These are phyloP conservation scores for Sclerotiophoma versabilis DNA, from an alignment of 2,329 filamentous ascomycete genomes.

Conservation along the genomic window DNA sequence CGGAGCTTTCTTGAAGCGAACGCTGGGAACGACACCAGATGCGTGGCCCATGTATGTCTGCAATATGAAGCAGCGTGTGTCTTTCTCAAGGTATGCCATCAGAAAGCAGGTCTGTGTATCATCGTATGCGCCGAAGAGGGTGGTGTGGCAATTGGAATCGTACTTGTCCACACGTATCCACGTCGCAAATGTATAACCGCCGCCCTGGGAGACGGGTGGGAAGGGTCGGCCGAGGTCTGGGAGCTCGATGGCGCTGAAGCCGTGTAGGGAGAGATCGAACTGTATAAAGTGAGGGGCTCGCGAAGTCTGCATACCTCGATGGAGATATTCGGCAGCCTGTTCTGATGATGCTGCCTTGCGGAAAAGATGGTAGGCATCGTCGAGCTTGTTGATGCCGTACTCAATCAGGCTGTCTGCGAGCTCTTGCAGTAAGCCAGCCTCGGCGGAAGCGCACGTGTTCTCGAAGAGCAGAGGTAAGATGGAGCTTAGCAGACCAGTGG, in stretches of 20 bases:
- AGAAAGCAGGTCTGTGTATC: constrained; percentile 91
- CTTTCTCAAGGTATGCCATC: constrained; percentile 90
- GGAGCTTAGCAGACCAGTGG: constrained; percentile 45
- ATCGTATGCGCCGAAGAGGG: constrained; percentile 94
- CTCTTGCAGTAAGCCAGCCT: constrained; percentile 60
- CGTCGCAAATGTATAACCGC: constrained; percentile 85
- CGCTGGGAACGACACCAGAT: constrained; percentile 72
- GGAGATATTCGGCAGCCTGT: constrained; percentile 70
- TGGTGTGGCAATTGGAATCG: constrained; percentile 86
- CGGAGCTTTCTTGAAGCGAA: constrained; percentile 90
- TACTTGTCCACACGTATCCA: constrained; percentile 92
- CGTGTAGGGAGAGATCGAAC: constrained; percentile 88
- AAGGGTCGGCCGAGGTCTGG: constrained; percentile 85
- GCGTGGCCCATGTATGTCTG: constrained; percentile 91
- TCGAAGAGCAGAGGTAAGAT: constrained; percentile 47
- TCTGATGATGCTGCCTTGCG: constrained; percentile 61
- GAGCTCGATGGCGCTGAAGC: constrained; percentile 89
- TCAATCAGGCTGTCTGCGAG: constrained; percentile 75
- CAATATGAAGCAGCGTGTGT: constrained; percentile 91
- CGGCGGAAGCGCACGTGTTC: constrained; percentile 39
- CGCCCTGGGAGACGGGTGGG: constrained; percentile 75
- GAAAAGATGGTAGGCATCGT: constrained; percentile 81
- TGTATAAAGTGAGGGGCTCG: constrained; percentile 85
- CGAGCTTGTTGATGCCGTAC: constrained; percentile 79
- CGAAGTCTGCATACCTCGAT: constrained; percentile 76